Conservation (phyloP, 148 eudicot genomes). For the Rhododendron mucronatum region DNA sequence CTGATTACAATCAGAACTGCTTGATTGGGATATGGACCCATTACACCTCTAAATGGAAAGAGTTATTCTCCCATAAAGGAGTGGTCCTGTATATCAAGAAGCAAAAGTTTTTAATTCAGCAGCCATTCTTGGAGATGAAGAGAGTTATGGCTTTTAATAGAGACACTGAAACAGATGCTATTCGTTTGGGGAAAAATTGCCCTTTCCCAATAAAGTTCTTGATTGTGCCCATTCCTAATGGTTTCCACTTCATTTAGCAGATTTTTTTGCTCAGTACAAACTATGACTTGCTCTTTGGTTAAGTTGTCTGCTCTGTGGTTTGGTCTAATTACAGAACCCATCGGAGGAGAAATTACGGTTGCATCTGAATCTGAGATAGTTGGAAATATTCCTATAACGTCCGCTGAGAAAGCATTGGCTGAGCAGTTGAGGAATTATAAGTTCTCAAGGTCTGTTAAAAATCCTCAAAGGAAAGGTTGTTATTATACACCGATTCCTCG, state of each 20-base stretch:
- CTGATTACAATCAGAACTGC: not conserved
- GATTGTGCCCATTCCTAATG: not conserved
- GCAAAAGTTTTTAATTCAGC: not conserved
- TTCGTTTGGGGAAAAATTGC: not conserved
- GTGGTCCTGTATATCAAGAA: not conserved
- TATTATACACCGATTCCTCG: constrained; percentile 80
- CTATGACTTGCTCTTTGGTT: not conserved
- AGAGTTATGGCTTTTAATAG: not conserved
- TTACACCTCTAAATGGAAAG: not conserved
- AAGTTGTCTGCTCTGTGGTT: not conserved
- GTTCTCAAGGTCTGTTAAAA: constrained; percentile 34
- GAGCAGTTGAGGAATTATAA: constrained; percentile 68
- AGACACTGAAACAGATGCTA: not conserved
- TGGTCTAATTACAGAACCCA: constrained; percentile 57
- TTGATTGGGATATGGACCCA: not conserved
- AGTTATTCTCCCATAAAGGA: not conserved
- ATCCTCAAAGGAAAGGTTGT: constrained; percentile 52
- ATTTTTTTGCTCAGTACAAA: not conserved
- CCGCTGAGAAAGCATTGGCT: constrained; percentile 65
- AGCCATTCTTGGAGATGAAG: not conserved
- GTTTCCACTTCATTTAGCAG: not conserved
- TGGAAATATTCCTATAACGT: constrained; percentile 48
- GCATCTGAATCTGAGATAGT: constrained; percentile 51
- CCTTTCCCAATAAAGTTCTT: not conserved
- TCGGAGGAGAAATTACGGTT: constrained; percentile 80